Base-by-base conservation (phyloP, 192 early-diverging fungal genomes). In the Glomus cerebriforme region DNA sequence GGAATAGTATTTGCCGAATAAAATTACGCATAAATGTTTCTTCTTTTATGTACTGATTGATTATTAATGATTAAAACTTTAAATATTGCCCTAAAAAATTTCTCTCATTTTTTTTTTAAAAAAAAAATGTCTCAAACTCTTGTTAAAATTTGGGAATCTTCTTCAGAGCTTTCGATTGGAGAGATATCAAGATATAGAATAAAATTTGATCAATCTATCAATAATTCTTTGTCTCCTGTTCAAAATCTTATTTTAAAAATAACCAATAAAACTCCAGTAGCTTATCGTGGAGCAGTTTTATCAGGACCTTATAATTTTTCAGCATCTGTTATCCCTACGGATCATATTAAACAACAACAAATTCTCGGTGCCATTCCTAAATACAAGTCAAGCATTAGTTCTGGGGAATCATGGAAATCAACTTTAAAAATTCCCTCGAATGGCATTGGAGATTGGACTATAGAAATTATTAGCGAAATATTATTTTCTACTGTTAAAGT, bases 381-480 rank as follows among this genome's bases (percentile, higher is more conserved):
- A 8, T 65, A 39, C 8, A 77, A 49, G 24, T 37, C 75, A 32
- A n/a, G 5, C 19, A 39, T 77, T 17, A 45, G 37, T 65, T 63
- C 35, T 27, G 75, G 75, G 24, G 62, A 45, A 22, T 24, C 19
- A 17, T 65, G 62, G 75, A 9, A 47, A 43, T 24, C 15, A n/a
- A 29, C 0, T 17, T 24, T 75, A 26, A 24, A 1, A 27, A 15
- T 75, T 62, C 59, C 74, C 35, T 47, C 59, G 35, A 66, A 24
- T 43, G 5, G 39, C 1, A 31, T 65, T 37, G 75, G 62, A 10
- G 60, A 77, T 15, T 77, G 75, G 75, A 77, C 60, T 5, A 31
- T 66, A 10, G 75, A 77, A 45, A 65, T 77, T 15, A 4, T 77
- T 17, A 65, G 75, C 15, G 75, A 77, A 65, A 47, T 65, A 9